A percentile compares a stretch with the other conserved stretches of the same genome.
Conservation (phyloP, 1,139 yeast genomes). For the Pichia sp. region DNA sequence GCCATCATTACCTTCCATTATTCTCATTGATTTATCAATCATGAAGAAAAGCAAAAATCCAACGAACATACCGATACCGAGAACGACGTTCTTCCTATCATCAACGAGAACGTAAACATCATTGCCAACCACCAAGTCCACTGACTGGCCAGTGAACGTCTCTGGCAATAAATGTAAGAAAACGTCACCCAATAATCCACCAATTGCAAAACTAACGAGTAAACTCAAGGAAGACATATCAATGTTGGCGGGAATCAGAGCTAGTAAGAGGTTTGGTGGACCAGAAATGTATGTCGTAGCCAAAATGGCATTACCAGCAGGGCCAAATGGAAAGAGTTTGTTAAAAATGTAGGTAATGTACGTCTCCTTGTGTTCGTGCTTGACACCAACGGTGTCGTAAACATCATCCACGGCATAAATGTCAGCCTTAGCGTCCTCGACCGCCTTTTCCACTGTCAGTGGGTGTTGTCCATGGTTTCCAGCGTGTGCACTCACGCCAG, state of each 20-base stretch:
- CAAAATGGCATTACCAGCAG: constrained; percentile 49
- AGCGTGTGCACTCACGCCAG: too few species aligned
- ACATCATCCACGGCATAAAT: neutral
- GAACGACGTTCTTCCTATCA: constrained; percentile 37
- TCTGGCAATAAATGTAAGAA: constrained; percentile 62
- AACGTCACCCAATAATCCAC: constrained; percentile 64
- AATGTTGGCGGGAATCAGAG: constrained; percentile 42
- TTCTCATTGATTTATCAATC: constrained; percentile 50
- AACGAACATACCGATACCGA: constrained; percentile 46
- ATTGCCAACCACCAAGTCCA: constrained; percentile 30
- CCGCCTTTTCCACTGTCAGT: too few species aligned
- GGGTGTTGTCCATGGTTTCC: too few species aligned
- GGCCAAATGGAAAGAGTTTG: constrained; percentile 44
- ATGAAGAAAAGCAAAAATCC: constrained; percentile 52
- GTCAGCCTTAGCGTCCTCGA: too few species aligned
- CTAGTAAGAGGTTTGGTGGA: constrained; percentile 50
- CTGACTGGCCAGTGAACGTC: constrained; percentile 45
- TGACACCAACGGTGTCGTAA: neutral
- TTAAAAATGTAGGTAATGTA: constrained; percentile 27
- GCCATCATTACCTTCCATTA: constrained; percentile 34
- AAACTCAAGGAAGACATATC: constrained; percentile 40
- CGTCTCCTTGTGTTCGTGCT: too few species aligned
- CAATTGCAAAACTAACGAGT: constrained; percentile 61
- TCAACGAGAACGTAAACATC: constrained; percentile 31
- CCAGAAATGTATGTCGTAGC: constrained; percentile 59